Base-by-base conservation (phyloP, 331 rosid genomes). In the Quercus phellos region DNA sequence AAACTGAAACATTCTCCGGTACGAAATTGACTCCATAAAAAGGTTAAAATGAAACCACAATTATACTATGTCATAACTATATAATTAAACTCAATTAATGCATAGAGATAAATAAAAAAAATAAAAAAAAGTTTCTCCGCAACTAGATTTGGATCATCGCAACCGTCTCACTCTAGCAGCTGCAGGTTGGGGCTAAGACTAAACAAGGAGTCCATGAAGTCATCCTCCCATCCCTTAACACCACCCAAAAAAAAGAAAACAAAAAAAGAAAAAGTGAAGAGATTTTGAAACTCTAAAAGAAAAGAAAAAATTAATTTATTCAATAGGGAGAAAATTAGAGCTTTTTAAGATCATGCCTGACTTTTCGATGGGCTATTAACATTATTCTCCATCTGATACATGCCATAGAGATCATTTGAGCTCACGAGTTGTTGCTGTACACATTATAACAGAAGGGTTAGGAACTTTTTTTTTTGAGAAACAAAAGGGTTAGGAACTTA, bases 161-260 rank as follows among this genome's bases (percentile, higher is more conserved):
- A 46, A 12, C 16, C 53, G 12, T 12, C 53, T 46, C 14, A 46
- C 53, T 46, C 53, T 12, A 0, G 4, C 16, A 32, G 6, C 2
- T 7, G 2, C 16, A 32, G 13, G 19, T 32, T 8, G 9, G 24
- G 71, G 18, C 22, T 29, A 32, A 22, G 34, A 54, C 55, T 11
- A 51, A 72, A 14, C 73, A 77, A 0, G 56, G 29, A 42, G 46
- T 72, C 73, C 26, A 81, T 30, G 64, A 81, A 64, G 2, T 81
- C 35, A 17, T 66, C 51, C 24, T 77, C 81, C 77, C 72, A 72
- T 17, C 67, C 81, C 71, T 34, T 32, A 3, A 34, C 16, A 32
- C 4, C 26, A 24, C 26, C 26, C 26, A 32, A 5, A 5, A 34
- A 5, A 34, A 6, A 34, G 6, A 35, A 38, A 38, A 38, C 7